Base-by-base conservation (phyloP, 1,284 basidiomycete genomes). In the Leccinum pachyderme region DNA sequence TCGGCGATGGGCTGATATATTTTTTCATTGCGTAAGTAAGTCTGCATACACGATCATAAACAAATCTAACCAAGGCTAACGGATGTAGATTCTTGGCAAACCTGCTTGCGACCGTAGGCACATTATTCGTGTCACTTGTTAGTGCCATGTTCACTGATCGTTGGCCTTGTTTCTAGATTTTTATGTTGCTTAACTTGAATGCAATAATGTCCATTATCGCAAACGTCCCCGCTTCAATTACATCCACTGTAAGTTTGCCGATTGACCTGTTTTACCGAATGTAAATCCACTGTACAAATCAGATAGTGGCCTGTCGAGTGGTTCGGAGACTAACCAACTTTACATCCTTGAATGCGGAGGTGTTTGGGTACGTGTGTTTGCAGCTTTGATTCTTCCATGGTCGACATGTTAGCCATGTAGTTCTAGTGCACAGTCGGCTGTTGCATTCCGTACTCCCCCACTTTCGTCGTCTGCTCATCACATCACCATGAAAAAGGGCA, bases 141-240 rank as follows among this genome's bases (percentile, higher is more conserved):
- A 5, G n/a, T 13, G 15, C 29, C 8, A 33, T 53, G 25, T 33
- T 57, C 47, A 59, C 47, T n/a, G 25, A 53, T 29, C 12, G 5
- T 27, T 15, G 45, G 0, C 13, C 8, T 41, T 45, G 0, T 48
- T 35, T 50, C 1, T 57, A 84, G 83, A 75, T 81, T 45, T 88
- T 89, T 68, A 88, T 89, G 86, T 66, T 87, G 27, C 67, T 87
- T 27, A 77, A 89, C 67, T 70, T 89, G 45, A 89, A 89, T 63
- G 75, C 86, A 2, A 81, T 88, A 53, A 87, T 89, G 85, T 85
- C 82, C 18, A 83, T 89, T 66, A 86, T 89, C 55, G 83, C 81
- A 29, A 88, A 89, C 63, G 86, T 89, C 32, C 86, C 86, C 3
- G 85, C 86, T 46, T 85, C 85, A 9, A 80, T 87, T 54, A 79